Conservation (phyloP, 1,284 basidiomycete genomes). For the Sanghuangporus baumii region DNA sequence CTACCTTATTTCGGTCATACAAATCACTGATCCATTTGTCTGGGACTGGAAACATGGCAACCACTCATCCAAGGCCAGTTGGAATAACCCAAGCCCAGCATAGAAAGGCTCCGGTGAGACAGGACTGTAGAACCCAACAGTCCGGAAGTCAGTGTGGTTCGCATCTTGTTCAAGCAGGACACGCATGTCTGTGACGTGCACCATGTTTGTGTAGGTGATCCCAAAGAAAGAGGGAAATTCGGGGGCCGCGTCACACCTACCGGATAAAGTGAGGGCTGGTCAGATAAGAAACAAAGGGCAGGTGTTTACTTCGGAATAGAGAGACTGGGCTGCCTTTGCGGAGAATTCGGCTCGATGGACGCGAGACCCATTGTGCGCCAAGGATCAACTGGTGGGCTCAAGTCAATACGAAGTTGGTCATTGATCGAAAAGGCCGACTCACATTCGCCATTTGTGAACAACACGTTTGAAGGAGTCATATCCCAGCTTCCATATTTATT, state of each 20-base stretch:
- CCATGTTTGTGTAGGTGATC: constrained; percentile 40
- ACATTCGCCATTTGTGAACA: constrained; percentile 50
- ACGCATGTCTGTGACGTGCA: constrained; percentile 44
- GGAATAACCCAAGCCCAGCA: constrained; percentile 39
- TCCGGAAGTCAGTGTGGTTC: constrained; percentile 43
- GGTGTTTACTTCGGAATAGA: constrained; percentile 34
- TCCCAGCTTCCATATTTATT: constrained; percentile 48
- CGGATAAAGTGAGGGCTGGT: background rate
- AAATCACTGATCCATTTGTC: background rate
- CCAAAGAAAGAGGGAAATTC: constrained; percentile 38
- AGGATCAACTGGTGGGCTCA: constrained; percentile 36
- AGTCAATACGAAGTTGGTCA: background rate
- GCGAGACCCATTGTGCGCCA: constrained; percentile 49
- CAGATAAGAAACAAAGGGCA: background rate
- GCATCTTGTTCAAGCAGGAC: constrained; percentile 40
- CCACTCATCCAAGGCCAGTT: constrained; percentile 43
- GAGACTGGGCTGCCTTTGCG: constrained; percentile 34
- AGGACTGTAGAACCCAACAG: constrained; percentile 45
- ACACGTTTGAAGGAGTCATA: constrained; percentile 42
- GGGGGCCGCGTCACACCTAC: constrained; percentile 35
- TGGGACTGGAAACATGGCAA: constrained; percentile 35
- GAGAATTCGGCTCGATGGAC: constrained; percentile 42
- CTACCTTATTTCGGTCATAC: no score
- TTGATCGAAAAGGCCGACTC: constrained; percentile 11
- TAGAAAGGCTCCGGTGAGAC: constrained; percentile 41